A percentile compares a stretch with the other conserved stretches of the same genome.
Conservation (phyloP, 2,329 filamentous ascomycete species). For the Zarea fungicola region DNA sequence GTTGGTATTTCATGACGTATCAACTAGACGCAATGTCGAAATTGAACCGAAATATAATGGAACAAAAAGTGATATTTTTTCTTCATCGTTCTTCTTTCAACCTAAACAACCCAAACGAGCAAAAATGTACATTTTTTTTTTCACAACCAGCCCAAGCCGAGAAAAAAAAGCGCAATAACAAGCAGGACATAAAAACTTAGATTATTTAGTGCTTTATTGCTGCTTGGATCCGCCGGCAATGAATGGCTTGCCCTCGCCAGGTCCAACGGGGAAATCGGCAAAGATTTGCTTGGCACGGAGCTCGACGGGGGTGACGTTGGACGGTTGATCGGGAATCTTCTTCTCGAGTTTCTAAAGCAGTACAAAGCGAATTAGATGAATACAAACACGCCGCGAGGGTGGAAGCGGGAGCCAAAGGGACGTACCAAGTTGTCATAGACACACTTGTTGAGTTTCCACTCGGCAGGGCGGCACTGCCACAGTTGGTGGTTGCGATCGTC, state of each 20-base stretch:
- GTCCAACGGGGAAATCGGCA: constrained; percentile 45
- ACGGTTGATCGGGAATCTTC: constrained; percentile 68
- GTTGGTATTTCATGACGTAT: too few species aligned
- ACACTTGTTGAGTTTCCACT: constrained; percentile 90
- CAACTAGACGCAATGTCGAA: too few species aligned
- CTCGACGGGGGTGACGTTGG: constrained; percentile 67
- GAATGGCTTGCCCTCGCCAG: constrained; percentile 40
- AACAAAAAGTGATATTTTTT: too few species aligned
- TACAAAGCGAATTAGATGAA: not conserved
- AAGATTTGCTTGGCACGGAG: constrained; percentile 61
- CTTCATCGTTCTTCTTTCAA: too few species aligned
- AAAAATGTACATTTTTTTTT: constrained; percentile 10
- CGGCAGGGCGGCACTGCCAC: constrained; percentile 85
- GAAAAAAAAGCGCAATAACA: constrained; percentile 5
- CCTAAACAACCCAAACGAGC: constrained; percentile 9
- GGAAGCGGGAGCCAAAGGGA: too few species aligned
- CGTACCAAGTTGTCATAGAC: constrained; percentile 92
- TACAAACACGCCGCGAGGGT: too few species aligned
- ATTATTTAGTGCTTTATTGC: constrained; percentile 25
- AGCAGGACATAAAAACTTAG: not conserved
- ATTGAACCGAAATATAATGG: too few species aligned
- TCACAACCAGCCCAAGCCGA: constrained; percentile 1
- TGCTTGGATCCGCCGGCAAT: constrained; percentile 31
- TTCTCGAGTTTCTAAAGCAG: constrained; percentile 68
- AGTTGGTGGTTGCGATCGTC: constrained; percentile 98